A percentile compares a stretch with the other conserved stretches of the same genome.
phyloP scores from a whole-genome alignment of 257 asterid genomes.

The Schizonepeta tenuifolia region DNA sequence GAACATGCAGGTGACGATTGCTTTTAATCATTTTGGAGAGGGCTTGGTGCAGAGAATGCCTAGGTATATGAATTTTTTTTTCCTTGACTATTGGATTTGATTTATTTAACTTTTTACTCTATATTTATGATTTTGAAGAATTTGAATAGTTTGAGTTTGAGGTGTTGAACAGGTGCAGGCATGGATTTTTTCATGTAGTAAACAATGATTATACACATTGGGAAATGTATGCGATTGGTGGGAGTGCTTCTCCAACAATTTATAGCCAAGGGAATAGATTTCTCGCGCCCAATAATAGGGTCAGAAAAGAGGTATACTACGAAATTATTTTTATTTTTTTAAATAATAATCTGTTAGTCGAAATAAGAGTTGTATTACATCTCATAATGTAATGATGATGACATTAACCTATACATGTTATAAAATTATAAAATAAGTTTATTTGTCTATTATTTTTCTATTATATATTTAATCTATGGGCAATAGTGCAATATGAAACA shows the following conservation, averaged over 20 bases:
- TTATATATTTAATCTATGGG: no score
- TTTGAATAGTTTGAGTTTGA: background rate
- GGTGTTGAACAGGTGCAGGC: slow-evolving; percentile 70
- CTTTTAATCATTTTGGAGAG: slow-evolving; percentile 89
- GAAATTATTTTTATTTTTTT: no score
- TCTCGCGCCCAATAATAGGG: slow-evolving; percentile 62
- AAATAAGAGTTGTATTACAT: no score
- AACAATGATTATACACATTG: slow-evolving; percentile 89
- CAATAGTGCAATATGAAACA: no score
- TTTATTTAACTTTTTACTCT: no score
- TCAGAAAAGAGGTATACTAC: slow-evolving; percentile 57
- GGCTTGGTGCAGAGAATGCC: slow-evolving; percentile 92
- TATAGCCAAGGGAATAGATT: slow-evolving; percentile 85
- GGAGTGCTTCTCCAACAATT: slow-evolving; percentile 86
- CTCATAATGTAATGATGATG: no score
- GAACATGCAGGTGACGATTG: slow-evolving; percentile 77
- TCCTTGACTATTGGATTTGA: background rate
- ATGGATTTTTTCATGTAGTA: slow-evolving; percentile 87
- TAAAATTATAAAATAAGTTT: no score
- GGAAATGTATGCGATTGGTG: slow-evolving; percentile 94
- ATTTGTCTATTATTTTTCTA: no score
- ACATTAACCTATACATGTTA: no score
- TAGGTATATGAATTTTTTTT: slow-evolving; percentile 36
- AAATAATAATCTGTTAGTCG: background rate
- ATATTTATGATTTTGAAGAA: background rate